Percentiles rank a stretch among this genome's conserved stretches.
These are phyloP conservation scores for Aureobasidium sp. DNA, from an alignment of 2,329 filamentous ascomycete genomes.

Conservation along the genomic window DNA sequence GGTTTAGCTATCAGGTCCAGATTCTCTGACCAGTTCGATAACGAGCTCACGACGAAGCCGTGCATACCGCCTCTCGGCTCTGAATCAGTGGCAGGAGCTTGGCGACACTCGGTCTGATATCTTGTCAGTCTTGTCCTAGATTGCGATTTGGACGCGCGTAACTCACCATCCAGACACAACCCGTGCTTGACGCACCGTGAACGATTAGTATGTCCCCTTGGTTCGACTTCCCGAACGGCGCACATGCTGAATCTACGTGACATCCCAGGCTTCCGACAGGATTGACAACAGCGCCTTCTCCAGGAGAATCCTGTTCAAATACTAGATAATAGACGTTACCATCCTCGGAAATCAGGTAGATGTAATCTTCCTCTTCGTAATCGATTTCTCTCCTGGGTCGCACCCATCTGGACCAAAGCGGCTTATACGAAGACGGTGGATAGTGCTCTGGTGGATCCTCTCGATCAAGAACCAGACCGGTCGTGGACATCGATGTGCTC, in stretches of 20 bases:
- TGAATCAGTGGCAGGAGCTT: not conserved
- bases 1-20: conserved; percentile 36
- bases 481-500: not conserved
- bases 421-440: not conserved
- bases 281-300: conserved; percentile 43
- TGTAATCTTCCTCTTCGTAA: conserved; percentile 61
- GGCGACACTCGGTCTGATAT: conserved; percentile 4
- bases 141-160: not conserved
- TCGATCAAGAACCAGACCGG: not conserved
- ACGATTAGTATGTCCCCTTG: not conserved
- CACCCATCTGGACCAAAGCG: conserved; percentile 72
- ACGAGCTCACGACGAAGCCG: conserved; percentile 29
- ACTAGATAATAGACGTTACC: conserved; percentile 70
- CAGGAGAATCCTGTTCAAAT: conserved; percentile 50
- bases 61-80: conserved; percentile 2
- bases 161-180: conserved; percentile 12
- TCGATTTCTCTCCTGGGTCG: conserved; percentile 64
- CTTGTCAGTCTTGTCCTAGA: not conserved
- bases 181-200: not conserved
- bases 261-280: conserved; percentile 60
- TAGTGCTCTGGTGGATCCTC: not conserved
- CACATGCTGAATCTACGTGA: conserved; percentile 75
- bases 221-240: conserved; percentile 57
- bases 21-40: conserved; percentile 52
- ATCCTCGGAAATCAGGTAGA: conserved; percentile 85